Evolutionary conservation across 371 early-diverging fungal genomes (phyloP), one percentile per base, ranked within the genome.

Genomic region (Rhizomucor pusillus): DNA sequence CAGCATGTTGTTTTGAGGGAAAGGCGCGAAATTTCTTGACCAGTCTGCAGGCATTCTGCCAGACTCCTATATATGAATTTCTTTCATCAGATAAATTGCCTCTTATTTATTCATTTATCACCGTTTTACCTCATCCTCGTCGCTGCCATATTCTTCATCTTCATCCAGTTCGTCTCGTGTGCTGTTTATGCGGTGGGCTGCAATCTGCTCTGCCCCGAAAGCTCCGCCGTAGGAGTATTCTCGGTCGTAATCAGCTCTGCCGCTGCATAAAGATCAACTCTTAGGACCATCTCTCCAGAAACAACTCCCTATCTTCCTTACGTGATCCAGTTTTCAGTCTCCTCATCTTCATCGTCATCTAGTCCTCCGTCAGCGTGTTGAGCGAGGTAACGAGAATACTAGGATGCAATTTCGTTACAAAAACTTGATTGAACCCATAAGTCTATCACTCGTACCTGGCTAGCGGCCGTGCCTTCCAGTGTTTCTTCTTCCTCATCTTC

Each of bases 241-340:
- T 11, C 56, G 54, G 34, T 62, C 61, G 46, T 51, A 58, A 39
- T 68, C 69, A 50, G 58, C 57, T 6, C 60, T 56, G 18, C 69
- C 65, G 29, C 68, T 67, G 34, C 35, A 23, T 14, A 55, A 39
- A 47, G 16, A 6, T 13, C 9, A 20, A 1, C n/a, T 43, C 6
- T 46, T 7, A 6, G 11, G 49, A 14, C 4, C n/a, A n/a, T n/a
- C n/a, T n/a, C n/a, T n/a, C n/a, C n/a, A n/a, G n/a, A n/a, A n/a
- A n/a, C n/a, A n/a, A n/a, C n/a, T n/a, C n/a, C 18, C 9, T n/a
- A 6, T 13, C 5, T 12, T 9, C 19, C 55, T 56, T 65, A 62
- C 69, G 64, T 59, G 47, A 68, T 66, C 70, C 70, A 68, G 40
- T 65, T 62, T 10, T 60, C 69, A 12, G 43, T 52, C 37, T 58